These are phyloP conservation scores for Amanita molliuscula DNA, from an alignment of 768 basidiomycete species.

Conservation along the genomic window DNA sequence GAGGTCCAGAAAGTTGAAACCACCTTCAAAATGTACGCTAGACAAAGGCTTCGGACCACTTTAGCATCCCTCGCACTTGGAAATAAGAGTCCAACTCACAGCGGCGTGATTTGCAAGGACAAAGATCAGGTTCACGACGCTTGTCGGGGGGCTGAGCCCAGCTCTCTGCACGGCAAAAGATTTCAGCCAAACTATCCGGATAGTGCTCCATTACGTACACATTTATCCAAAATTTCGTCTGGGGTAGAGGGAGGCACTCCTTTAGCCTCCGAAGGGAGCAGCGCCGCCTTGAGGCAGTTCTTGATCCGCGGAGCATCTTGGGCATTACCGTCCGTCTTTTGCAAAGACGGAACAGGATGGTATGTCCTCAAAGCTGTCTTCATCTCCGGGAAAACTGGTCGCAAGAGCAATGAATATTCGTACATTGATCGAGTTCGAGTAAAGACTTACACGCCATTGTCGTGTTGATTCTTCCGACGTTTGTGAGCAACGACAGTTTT, in stretches of 20 bases:
- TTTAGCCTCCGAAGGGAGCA: conserved; percentile 60
- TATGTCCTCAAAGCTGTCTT: conserved; percentile 84
- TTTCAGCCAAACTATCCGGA: neutral
- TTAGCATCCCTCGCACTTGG: conserved; percentile 2
- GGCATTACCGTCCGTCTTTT: conserved; percentile 80
- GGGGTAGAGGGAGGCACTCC: conserved; percentile 61
- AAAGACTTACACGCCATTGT: conserved; percentile 72
- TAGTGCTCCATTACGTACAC: conserved; percentile 31
- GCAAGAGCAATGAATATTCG: conserved; percentile 9
- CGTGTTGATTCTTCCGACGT: conserved; percentile 87
- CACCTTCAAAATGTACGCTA: conserved; percentile 62
- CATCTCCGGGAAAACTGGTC: conserved; percentile 85
- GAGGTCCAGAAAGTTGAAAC: conserved; percentile 71
- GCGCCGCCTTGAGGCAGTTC: conserved; percentile 76
- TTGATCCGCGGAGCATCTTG: conserved; percentile 91
- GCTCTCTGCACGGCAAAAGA: conserved; percentile 29
- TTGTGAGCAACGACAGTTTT: conserved; percentile 77
- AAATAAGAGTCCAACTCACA: conserved; percentile 29
- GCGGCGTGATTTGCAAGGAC: conserved; percentile 70
- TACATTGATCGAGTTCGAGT: neutral
- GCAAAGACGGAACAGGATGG: conserved; percentile 83
- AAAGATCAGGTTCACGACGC: conserved; percentile 80
- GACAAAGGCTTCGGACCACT: conserved; percentile 39
- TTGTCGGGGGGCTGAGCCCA: conserved; percentile 67
- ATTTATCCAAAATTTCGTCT: conserved; percentile 59